Conservation (phyloP, 2,329 filamentous ascomycete species). For the Fusarium sp. region DNA sequence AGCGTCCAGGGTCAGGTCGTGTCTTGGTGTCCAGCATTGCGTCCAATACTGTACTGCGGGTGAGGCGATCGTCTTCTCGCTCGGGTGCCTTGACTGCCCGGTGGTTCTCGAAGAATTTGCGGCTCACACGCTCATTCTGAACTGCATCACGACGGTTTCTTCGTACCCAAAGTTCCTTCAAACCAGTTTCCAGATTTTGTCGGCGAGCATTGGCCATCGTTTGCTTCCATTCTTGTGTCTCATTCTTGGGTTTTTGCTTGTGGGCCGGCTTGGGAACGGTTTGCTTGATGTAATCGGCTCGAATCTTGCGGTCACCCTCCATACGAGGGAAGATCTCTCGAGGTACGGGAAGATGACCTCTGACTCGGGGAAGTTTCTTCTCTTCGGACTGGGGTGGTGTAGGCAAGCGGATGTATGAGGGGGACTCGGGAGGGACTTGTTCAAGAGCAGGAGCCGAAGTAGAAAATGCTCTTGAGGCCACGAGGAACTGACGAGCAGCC, state of each 20-base stretch:
- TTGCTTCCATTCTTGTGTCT: conserved; percentile 72
- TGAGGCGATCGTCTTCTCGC: conserved; percentile 81
- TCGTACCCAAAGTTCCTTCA: conserved; percentile 76
- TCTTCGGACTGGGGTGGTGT: conserved; percentile 77
- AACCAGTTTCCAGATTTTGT: conserved; percentile 76
- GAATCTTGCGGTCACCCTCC: conserved; percentile 71
- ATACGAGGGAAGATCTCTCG: conserved; percentile 78
- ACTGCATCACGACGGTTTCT: conserved; percentile 62
- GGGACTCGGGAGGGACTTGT: conserved; percentile 85
- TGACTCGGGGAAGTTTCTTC: conserved; percentile 62
- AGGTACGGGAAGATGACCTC: conserved; percentile 86
- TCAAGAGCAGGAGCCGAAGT: conserved; percentile 56
- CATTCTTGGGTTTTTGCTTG: conserved; percentile 52
- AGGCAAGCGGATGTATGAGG: conserved; percentile 86
- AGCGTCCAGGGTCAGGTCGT: conserved; percentile 72
- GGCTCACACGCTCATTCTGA: conserved; percentile 55
- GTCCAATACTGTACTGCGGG: conserved; percentile 72
- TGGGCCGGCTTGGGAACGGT: conserved; percentile 69
- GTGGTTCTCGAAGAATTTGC: conserved; percentile 62
- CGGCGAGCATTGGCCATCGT: conserved; percentile 79
- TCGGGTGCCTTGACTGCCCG: conserved; percentile 72
- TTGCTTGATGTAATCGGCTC: conserved; percentile 69
- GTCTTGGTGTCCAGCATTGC: conserved; percentile 63
- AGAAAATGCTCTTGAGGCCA: conserved; percentile 50
- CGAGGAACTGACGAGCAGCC: conserved; percentile 45